Percentiles rank a stretch among this genome's conserved stretches.
These are phyloP conservation scores for Coemansia sp. DNA, from an alignment of 192 early-diverging fungal genomes.

Conservation along the genomic window DNA sequence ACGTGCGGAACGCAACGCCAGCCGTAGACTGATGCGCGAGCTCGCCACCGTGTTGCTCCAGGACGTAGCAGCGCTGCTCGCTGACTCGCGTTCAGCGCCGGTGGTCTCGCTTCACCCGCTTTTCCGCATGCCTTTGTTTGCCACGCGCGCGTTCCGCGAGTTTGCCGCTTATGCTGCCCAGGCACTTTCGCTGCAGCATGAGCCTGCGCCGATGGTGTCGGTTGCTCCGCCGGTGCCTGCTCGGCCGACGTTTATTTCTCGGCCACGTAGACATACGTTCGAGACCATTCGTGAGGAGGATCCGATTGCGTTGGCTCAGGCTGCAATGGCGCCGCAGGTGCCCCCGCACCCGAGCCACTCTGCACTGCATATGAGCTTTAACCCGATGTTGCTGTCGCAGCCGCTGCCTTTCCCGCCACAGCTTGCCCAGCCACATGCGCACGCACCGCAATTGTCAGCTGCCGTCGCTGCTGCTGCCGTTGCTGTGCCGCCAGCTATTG, in stretches of 20 bases:
- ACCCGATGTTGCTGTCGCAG: constrained; percentile 48
- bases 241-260: background rate
- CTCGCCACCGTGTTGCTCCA: constrained; percentile 49
- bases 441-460: no score
- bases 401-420: constrained; percentile 44
- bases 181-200: constrained; percentile 50
- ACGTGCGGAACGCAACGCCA: constrained; percentile 48
- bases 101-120: constrained; percentile 40
- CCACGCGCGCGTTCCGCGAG: constrained; percentile 53
- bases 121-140: constrained; percentile 46
- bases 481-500: constrained; percentile 12
- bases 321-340: constrained; percentile 2
- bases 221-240: constrained; percentile 16
- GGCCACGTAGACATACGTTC: constrained; percentile 37
- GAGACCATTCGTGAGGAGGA: constrained; percentile 53
- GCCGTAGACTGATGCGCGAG: constrained; percentile 52
- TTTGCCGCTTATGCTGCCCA: constrained; percentile 45
- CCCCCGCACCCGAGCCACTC: constrained; percentile 12
- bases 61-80: constrained; percentile 48
- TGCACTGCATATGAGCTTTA: constrained; percentile 20
- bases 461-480: background rate
- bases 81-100: constrained; percentile 32
- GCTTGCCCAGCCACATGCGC: constrained; percentile 3
- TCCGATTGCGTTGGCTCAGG: constrained; percentile 26
- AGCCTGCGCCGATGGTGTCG: constrained; percentile 10